Evolutionary conservation across 2,329 filamentous ascomycete genomes (phyloP), one percentile per base, ranked within the genome.

Genomic region (Fusarium tanahbumbuense): DNA sequence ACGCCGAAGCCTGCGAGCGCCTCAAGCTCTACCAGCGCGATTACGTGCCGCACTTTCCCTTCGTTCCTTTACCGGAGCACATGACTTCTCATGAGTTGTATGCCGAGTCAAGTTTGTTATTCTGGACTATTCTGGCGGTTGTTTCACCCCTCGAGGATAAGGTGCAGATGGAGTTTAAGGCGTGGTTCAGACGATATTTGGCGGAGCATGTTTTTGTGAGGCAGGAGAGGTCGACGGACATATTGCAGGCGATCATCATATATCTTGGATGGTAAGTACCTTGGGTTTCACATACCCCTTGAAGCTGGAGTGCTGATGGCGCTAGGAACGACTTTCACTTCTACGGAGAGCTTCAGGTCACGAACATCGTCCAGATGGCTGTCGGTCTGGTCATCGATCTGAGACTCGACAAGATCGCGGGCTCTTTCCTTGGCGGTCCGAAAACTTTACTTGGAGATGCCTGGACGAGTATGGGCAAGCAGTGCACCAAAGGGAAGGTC

Each of bases 321-420:
- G 10, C 1, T 5, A 83, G 81, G 80, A 79, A 78, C 32, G 81
- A 83, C 50, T 77, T 79, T 40, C 78, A 81, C 48, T 79, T 79
- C 44, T 81, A 81, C 45, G 63, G 79, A 13, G 80, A 82, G 1
- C 71, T 74, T 4, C 77, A 79, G 18, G 77, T 76, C 4, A 83
- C 81, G 6, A 78, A 76, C 1, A 61, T 83, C 1, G 40, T 83
- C 1, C 82, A 84, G 13, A 68, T 84, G 16, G 80, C 81, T 5
- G 66, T 78, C 1, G 78, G 79, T 0, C 60, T 84, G 2, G 76
- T 82, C 2, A 64, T 79, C 6, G 81, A 84, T 15, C 75, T 84
- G 3, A 78, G 77, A 2, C 65, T 84, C 1, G 78, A 79, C 48
- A 77, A 71, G 40, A 56, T 77, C 4, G 75, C 78, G 0, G 68